Conservation (phyloP, 306 rosid species). For the Cyclanthera cordifolia region DNA sequence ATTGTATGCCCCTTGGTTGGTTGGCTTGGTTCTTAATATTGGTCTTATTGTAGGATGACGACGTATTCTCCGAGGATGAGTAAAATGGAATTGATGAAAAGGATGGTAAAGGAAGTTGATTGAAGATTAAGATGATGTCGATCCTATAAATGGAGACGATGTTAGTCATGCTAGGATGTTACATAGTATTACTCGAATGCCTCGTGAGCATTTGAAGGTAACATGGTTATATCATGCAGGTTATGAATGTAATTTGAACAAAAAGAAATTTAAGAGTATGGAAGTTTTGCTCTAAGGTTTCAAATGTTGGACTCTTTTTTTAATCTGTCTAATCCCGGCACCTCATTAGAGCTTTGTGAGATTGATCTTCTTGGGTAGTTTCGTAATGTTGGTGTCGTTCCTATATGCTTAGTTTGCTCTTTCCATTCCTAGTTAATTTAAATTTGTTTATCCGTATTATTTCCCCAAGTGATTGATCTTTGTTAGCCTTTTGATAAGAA, state of each 20-base stretch:
- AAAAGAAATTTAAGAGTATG: neutral
- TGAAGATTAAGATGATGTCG: conserved; percentile 22
- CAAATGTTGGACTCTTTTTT: neutral
- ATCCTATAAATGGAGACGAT: conserved; percentile 34
- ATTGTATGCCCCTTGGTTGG: neutral
- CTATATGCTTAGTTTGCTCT: neutral
- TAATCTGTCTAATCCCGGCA: neutral
- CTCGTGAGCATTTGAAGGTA: conserved; percentile 53
- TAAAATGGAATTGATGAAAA: conserved; percentile 13
- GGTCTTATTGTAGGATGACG: conserved; percentile 52
- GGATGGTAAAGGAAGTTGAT: conserved; percentile 13
- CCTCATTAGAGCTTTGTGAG: neutral
- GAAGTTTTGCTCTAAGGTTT: neutral
- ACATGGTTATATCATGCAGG: neutral
- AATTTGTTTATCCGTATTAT: neutral
- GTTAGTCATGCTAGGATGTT: conserved; percentile 56
- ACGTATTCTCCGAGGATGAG: conserved; percentile 68
- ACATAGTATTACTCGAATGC: conserved; percentile 47
- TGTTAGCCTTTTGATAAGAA: neutral
- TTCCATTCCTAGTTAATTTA: no score
- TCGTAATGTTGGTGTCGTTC: neutral
- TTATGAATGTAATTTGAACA: neutral
- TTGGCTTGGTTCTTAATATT: neutral
- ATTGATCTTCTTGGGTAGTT: neutral
- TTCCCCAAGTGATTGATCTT: neutral